Conservation (phyloP, 2,329 filamentous ascomycete species). For the Pseudofabraea citricarpa region DNA sequence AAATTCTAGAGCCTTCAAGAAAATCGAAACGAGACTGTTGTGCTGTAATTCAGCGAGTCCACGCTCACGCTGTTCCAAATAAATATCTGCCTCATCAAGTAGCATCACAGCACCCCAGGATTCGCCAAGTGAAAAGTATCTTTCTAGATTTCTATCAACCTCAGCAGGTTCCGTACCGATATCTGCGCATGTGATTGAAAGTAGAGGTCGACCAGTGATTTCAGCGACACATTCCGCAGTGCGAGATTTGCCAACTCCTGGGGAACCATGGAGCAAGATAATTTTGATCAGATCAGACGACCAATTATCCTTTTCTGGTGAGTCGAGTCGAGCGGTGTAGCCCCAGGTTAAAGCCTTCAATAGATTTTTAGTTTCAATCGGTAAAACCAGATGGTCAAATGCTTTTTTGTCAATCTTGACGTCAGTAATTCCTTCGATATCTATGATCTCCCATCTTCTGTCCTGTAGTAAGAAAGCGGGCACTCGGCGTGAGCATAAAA, state of each 20-base stretch:
- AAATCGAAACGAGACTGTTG: constrained; percentile 26
- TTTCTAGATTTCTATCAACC: constrained; percentile 39
- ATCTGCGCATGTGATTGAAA: constrained; percentile 36
- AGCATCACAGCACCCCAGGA: constrained; percentile 45
- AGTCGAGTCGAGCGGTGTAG: constrained; percentile 4
- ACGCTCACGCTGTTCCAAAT: constrained; percentile 29
- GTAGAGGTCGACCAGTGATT: constrained; percentile 9
- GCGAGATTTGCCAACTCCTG: constrained; percentile 9
- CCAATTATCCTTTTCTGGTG: neutral
- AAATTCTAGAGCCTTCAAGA: constrained; percentile 32
- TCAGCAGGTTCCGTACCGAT: constrained; percentile 37
- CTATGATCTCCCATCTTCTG: constrained; percentile 4
- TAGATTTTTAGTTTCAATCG: constrained; percentile 3
- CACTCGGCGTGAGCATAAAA: constrained; percentile 2
- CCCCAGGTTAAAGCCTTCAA: neutral
- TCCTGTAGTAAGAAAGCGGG: constrained; percentile 3
- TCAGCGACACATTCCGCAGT: constrained; percentile 14
- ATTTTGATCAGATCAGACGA: constrained; percentile 9
- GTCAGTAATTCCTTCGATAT: neutral
- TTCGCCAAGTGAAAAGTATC: constrained; percentile 41
- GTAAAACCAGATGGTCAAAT: constrained; percentile 8
- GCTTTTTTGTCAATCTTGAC: constrained; percentile 4
- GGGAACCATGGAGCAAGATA: constrained; percentile 8
- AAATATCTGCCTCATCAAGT: constrained; percentile 47
- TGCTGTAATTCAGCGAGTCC: constrained; percentile 22